A percentile compares a stretch with the other conserved stretches of the same genome.
Conservation (phyloP, 345 rosid species). For the Bruguiera parviflora region DNA sequence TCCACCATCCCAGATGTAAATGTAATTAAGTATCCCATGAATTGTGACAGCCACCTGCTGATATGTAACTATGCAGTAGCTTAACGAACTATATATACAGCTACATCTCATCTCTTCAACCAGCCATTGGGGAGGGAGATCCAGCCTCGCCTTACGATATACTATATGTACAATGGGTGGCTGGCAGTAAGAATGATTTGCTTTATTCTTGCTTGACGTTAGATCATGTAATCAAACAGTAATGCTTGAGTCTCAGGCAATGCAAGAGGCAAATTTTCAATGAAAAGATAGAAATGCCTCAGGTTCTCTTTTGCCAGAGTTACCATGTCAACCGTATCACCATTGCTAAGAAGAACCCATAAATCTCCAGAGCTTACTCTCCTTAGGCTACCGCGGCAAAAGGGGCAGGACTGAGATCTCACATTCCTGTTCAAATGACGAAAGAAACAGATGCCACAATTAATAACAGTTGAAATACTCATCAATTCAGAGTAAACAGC, state of each 20-base stretch:
- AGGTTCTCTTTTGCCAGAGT: constrained; percentile 55
- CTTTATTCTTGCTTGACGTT: constrained; percentile 17
- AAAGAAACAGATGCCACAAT: neutral
- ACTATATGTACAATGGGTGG: constrained; percentile 28
- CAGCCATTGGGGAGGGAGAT: constrained; percentile 17
- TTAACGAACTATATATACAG: constrained; percentile 24
- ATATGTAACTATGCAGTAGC: constrained; percentile 4
- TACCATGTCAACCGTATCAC: constrained; percentile 38
- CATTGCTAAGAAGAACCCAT: constrained; percentile 48
- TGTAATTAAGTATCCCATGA: neutral
- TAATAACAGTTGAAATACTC: neutral
- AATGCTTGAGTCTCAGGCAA: constrained; percentile 42
- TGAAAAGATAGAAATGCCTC: constrained; percentile 46
- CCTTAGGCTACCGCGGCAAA: constrained; percentile 58
- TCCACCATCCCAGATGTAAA: neutral
- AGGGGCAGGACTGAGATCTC: constrained; percentile 69
- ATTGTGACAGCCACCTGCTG: constrained; percentile 8
- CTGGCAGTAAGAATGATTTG: neutral
- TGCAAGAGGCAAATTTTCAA: constrained; percentile 43
- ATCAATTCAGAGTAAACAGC: neutral
- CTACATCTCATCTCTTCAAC: constrained; percentile 5
- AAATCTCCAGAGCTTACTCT: constrained; percentile 51
- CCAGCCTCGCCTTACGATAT: constrained; percentile 7
- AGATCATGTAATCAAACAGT: constrained; percentile 61
- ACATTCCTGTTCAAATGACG: constrained; percentile 39